These are phyloP conservation scores for Aspergillus sclerotioniger DNA, from an alignment of 495 filamentous ascomycete genomes.

Conservation along the genomic window DNA sequence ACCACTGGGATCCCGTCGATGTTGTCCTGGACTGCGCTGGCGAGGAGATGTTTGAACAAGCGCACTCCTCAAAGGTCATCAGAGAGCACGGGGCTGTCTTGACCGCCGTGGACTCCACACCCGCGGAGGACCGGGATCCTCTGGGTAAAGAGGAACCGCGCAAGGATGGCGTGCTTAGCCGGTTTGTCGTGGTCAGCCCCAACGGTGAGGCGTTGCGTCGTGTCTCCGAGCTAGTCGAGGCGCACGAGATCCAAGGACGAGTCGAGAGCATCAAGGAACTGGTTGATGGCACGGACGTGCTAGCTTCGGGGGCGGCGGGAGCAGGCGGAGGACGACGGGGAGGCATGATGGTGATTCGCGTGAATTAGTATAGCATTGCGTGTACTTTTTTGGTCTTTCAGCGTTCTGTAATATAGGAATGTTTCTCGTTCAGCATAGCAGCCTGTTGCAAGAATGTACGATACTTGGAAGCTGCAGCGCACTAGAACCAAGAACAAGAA, in stretches of 20 bases:
- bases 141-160: conserved; percentile 9
- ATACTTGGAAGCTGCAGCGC: too few relatives aligned
- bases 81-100: conserved; percentile 36
- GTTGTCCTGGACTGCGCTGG: conserved; percentile 42
- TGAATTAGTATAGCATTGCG: conserved; percentile 24
- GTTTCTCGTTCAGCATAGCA: neutral
- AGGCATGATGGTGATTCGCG: conserved; percentile 36
- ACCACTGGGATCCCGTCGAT: conserved; percentile 36
- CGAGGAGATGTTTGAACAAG: conserved; percentile 30
- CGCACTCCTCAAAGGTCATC: conserved; percentile 33
- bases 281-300: conserved; percentile 25
- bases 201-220: conserved; percentile 29
- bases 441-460: too few relatives aligned
- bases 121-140: conserved; percentile 18
- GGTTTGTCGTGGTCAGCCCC: conserved; percentile 41
- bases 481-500: too few relatives aligned
- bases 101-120: conserved; percentile 34
- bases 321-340: conserved; percentile 27
- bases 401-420: neutral
- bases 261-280: conserved; percentile 36
- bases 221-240: conserved; percentile 38
- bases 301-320: conserved; percentile 30
- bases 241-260: conserved; percentile 28
- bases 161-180: conserved; percentile 30
- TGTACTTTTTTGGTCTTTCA: neutral